Evolutionary conservation across 495 filamentous ascomycete species (phyloP), one percentile per base, ranked within the genome.

Genomic region (Hyaloscypha variabilis): DNA sequence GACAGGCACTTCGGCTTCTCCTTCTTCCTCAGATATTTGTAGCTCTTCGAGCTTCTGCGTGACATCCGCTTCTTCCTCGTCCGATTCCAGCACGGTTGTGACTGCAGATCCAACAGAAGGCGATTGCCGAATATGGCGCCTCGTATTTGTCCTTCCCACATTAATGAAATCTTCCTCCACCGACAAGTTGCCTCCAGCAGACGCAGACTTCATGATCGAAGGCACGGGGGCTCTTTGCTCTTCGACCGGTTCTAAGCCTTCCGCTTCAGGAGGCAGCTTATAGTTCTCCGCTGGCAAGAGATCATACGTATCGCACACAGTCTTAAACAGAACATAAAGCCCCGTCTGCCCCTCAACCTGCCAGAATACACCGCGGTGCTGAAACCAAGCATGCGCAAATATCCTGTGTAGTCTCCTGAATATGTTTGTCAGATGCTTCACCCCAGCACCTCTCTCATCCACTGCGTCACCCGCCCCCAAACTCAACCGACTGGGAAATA

Each of bases 371-470:
- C 87, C 87, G 23, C 93, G 87, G 73, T 99, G 95, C 75, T 97
- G 93, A 75, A 97, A 99, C 95, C 95, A 99, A 13, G 95, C 95
- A 71, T 99, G 95, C 58, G 95, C 96, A 73, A 98, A 98, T 74
- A 99, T 97, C 54, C 95, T 85, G 75, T 99, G 97, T 58, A 98
- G 83, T 8, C 95, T 84, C 59, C 96, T 86, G 77, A 97, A 97
- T 60, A 99, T 94, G 75, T 96, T 97, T 57, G 91, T 90, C 31
- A 99, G 78, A 74, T 96, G 92, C 75, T 94, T 90, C 62, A 92
- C 83, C 1, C 87, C 90, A 24, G 83, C 84, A 46, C 80, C 87
- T 69, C 83, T 84, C 69, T 90, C 88, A 69, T 83, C 81, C 4
- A 76, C 69, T 26, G 82, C 79, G 34, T 74, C 74, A 31, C 71